Evolutionary conservation across 1,284 basidiomycete genomes (phyloP).

Genomic region (Phellopilus nigrolimitatus): DNA sequence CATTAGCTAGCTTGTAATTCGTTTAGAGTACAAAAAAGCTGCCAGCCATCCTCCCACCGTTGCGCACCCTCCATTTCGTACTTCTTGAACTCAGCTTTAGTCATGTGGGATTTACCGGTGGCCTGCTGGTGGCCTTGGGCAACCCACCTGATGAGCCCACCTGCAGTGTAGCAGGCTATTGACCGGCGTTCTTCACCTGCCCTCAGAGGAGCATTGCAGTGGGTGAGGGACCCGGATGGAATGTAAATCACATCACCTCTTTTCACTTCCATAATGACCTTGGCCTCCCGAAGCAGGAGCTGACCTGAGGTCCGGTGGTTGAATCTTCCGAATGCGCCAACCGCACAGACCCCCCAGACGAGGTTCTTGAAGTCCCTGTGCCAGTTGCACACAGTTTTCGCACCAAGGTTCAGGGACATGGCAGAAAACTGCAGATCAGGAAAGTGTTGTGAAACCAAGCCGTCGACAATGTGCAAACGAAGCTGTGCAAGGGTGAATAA

Average conservation of each 20-base stretch:
- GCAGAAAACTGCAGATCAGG: too few relatives aligned
- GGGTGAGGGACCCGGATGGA: not conserved
- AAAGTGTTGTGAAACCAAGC: too few relatives aligned
- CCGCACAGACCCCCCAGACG: not conserved
- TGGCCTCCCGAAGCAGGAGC: not conserved
- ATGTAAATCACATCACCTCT: not conserved
- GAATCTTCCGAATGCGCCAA: not conserved
- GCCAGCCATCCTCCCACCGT: too few relatives aligned
- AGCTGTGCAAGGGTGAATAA: too few relatives aligned
- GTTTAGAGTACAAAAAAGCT: too few relatives aligned
- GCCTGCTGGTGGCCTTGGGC: too few relatives aligned
- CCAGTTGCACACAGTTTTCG: not conserved
- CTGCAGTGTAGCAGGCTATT: not conserved
- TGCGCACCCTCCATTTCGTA: too few relatives aligned
- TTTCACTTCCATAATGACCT: not conserved
- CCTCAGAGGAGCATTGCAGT: not conserved
- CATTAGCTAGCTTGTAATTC: too few relatives aligned
- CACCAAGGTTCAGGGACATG: slow-evolving; percentile 2
- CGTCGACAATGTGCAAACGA: too few relatives aligned
- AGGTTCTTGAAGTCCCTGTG: not conserved
- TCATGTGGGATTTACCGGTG: too few relatives aligned
- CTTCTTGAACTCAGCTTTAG: too few relatives aligned
- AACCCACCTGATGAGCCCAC: too few relatives aligned
- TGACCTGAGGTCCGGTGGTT: not conserved
- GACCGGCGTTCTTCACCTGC: not conserved